These are phyloP conservation scores for Xylaria nigripes DNA, from an alignment of 495 filamentous ascomycete species.

Conservation along the genomic window DNA sequence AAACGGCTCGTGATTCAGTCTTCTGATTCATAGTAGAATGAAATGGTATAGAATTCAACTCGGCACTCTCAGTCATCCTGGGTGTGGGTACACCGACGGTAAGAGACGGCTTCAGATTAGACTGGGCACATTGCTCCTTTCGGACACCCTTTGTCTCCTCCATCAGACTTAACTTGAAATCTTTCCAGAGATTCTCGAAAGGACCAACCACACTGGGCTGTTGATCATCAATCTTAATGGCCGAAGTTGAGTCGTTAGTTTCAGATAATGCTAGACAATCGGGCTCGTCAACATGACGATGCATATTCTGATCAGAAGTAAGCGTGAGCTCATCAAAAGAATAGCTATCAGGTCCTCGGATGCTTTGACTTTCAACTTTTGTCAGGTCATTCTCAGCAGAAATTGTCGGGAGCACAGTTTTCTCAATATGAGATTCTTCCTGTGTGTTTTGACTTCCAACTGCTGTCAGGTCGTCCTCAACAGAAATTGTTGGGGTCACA, in stretches of 20 bases:
- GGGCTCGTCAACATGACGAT: too few relatives aligned
- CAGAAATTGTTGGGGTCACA: too few relatives aligned
- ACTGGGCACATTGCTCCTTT: background rate
- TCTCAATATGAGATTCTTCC: too few relatives aligned
- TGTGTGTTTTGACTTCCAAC: too few relatives aligned
- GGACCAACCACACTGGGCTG: background rate
- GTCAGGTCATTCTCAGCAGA: too few relatives aligned
- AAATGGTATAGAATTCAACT: constrained; percentile 8
- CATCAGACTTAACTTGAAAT: background rate
- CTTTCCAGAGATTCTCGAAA: constrained; percentile 1
- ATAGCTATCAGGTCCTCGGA: too few relatives aligned
- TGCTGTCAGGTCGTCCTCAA: too few relatives aligned
- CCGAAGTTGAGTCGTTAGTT: background rate
- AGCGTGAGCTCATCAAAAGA: too few relatives aligned
- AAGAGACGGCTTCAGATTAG: background rate
- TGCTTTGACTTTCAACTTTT: too few relatives aligned
- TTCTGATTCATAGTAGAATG: constrained; percentile 29
- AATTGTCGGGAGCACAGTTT: too few relatives aligned
- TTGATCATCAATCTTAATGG: background rate
- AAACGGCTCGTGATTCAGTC: constrained; percentile 1
- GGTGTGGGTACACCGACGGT: background rate
- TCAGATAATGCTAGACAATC: too few relatives aligned
- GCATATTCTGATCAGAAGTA: too few relatives aligned
- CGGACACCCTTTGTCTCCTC: background rate
- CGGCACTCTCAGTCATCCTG: constrained; percentile 3